Percentiles rank a stretch among this genome's conserved stretches.
Conservation (phyloP, 768 basidiomycete genomes). For the Gautieria morchelliformis region DNA sequence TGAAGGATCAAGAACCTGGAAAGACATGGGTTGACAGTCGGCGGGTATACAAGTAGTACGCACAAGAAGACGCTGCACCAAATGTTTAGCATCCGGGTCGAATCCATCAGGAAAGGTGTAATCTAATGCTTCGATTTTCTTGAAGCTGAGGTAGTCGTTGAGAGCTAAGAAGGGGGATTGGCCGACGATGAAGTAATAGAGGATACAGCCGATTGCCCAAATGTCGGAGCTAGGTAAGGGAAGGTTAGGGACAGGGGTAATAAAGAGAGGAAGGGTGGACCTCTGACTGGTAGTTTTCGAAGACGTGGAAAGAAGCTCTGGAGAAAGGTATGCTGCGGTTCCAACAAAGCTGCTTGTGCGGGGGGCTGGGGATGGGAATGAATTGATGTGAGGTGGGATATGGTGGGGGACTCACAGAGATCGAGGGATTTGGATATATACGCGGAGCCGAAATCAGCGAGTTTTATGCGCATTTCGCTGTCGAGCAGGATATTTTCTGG, state of each 20-base stretch:
- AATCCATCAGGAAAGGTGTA: slow-evolving; percentile 34
- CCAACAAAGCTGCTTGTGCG: slow-evolving; percentile 35
- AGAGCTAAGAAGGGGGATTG: slow-evolving; percentile 34
- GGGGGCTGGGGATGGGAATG: not conserved
- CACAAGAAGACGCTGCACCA: slow-evolving; percentile 32
- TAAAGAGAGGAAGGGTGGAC: slow-evolving; percentile 17
- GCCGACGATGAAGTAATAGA: slow-evolving; percentile 36
- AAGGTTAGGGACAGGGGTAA: not conserved
- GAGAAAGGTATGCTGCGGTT: slow-evolving; percentile 38
- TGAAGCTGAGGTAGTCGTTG: slow-evolving; percentile 40
- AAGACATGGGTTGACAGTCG: not conserved
- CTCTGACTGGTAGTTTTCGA: slow-evolving; percentile 27
- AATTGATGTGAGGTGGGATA: slow-evolving; percentile 6
- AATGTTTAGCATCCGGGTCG: slow-evolving; percentile 28
- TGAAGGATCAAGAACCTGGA: slow-evolving; percentile 11
- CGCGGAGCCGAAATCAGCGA: slow-evolving; percentile 43
- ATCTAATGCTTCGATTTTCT: slow-evolving; percentile 34
- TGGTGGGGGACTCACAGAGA: not conserved
- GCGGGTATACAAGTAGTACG: slow-evolving; percentile 7
- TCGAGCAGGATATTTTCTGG: slow-evolving; percentile 34
- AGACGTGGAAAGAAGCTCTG: slow-evolving; percentile 29
- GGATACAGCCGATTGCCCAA: slow-evolving; percentile 41
- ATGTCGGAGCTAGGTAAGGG: slow-evolving; percentile 28
- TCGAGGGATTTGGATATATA: slow-evolving; percentile 8
- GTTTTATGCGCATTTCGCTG: slow-evolving; percentile 33